Evolutionary conservation across 202 grass and related monocot species (phyloP), one percentile per base, ranked within the genome.

Genomic region (Thinopyrum obtusiflorum): DNA sequence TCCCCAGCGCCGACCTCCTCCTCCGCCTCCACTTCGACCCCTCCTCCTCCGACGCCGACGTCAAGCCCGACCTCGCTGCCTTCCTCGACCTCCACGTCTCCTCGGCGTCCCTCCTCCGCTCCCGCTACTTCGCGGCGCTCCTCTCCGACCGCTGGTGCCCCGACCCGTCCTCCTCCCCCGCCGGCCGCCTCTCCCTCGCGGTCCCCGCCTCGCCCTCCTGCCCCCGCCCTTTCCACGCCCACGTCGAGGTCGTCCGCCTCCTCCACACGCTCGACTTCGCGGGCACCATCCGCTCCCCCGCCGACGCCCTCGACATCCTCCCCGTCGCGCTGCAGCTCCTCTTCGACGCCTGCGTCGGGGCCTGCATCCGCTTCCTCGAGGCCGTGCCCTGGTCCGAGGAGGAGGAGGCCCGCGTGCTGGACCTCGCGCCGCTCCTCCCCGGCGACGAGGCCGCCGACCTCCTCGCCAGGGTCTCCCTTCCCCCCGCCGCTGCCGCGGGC

Each of bases 231-330:
- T 98, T 98, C 80, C 86, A 91, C 33, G 86, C 77, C 21, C 90
- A 98, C 68, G 80, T 98, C 73, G 73, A 89, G 49, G 93, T 91
- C 24, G 35, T 98, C 63, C 73, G 86, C 11, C 93, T 98, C 71
- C 93, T 96, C 73, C 96, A 98, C 93, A 91, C 88, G 5, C 86
- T 94, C 72, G 91, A 98, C 66, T 98, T 98, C 76, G 68, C 90
- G 6, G 89, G 89, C 2, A 40, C 81, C 70, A 89, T 96, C 68
- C 75, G 72, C 42, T 92, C 86, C 39, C 86, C 89, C 1, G 80
- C 77, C 40, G 93, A 98, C 15, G 91, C 96, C 15, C 87, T 96
- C 57, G 88, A 96, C 77, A 63, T 98, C 81, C 88, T 98, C 61
- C 93, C 89, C 15, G 68, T 98, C 35, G 93, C 96, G n/a, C 88